Percentiles rank a stretch among this genome's conserved stretches.
phyloP scores from a whole-genome alignment of 163 green algal species.

The Chlamydomonas reinhardtii region DNA sequence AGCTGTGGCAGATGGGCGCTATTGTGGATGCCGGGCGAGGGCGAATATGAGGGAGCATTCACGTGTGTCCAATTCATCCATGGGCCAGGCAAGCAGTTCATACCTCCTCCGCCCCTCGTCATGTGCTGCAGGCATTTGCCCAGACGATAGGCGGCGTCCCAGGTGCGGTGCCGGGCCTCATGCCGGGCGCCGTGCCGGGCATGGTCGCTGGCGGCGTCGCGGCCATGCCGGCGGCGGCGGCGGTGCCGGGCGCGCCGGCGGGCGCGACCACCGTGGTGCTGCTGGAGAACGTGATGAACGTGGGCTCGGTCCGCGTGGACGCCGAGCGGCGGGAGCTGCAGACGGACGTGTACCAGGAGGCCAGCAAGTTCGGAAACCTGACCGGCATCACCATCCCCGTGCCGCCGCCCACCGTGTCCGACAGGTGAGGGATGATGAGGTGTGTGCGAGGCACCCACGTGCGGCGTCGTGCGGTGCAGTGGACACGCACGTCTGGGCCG shows the following conservation, averaged over 20 bases:
- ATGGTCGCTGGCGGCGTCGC: slow-evolving; percentile 15
- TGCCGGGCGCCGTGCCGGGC: neutral
- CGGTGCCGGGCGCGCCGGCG: neutral
- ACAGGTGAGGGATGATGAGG: neutral
- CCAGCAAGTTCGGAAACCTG: slow-evolving; percentile 48
- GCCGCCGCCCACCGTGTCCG: slow-evolving; percentile 38
- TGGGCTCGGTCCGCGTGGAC: slow-evolving; percentile 63
- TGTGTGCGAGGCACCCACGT: too few species aligned
- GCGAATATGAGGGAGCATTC: too few species aligned
- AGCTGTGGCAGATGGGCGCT: too few species aligned
- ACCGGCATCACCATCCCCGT: slow-evolving; percentile 54
- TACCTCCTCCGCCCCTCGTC: too few species aligned
- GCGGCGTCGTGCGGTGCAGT: too few species aligned
- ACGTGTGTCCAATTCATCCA: too few species aligned
- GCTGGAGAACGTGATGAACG: slow-evolving; percentile 77
- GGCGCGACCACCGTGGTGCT: slow-evolving; percentile 71
- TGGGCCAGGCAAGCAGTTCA: too few species aligned
- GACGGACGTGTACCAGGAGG: slow-evolving; percentile 50
- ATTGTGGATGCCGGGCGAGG: too few species aligned
- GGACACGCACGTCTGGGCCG: too few species aligned
- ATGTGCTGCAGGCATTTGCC: neutral
- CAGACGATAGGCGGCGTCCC: slow-evolving; percentile 6
- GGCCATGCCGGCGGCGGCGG: slow-evolving; percentile 38
- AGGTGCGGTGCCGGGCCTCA: neutral
- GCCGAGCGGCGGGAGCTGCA: slow-evolving; percentile 73